phyloP scores from a whole-genome alignment of 2,329 filamentous ascomycete genomes.

The Bipolaris zeicola region DNA sequence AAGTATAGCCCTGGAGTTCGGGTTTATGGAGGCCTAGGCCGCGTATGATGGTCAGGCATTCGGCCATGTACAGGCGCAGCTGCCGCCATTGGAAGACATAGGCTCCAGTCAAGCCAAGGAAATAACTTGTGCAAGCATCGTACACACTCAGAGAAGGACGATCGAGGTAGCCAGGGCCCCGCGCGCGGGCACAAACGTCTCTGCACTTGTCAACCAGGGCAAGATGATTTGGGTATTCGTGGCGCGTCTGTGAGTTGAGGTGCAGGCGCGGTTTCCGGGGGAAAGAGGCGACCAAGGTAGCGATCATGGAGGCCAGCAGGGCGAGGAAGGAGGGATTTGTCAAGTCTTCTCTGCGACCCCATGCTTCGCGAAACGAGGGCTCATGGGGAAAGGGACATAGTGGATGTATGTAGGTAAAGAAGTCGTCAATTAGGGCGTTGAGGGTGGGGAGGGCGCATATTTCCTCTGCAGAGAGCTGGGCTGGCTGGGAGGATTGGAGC shows the following conservation, averaged over 20 bases:
- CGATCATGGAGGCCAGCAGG: slow-evolving; percentile 75
- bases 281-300: slow-evolving; percentile 74
- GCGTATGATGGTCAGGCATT: slow-evolving; percentile 71
- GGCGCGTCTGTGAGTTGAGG: slow-evolving; percentile 68
- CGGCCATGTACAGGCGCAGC: slow-evolving; percentile 73
- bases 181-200: slow-evolving; percentile 69
- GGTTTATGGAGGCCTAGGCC: slow-evolving; percentile 69
- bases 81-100: slow-evolving; percentile 72
- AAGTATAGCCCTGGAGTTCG: slow-evolving; percentile 51
- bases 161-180: slow-evolving; percentile 65
- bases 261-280: slow-evolving; percentile 73
- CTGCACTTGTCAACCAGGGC: slow-evolving; percentile 74
- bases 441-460: slow-evolving; percentile 74
- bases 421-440: slow-evolving; percentile 75
- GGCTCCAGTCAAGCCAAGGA: slow-evolving; percentile 68
- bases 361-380: slow-evolving; percentile 73
- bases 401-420: slow-evolving; percentile 82
- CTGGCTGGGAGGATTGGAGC: slow-evolving; percentile 52
- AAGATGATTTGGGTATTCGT: slow-evolving; percentile 71
- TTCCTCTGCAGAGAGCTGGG: slow-evolving; percentile 64
- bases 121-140: slow-evolving; percentile 76
- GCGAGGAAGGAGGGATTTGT: slow-evolving; percentile 71
- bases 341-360: slow-evolving; percentile 69
- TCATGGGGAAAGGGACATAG: slow-evolving; percentile 79
- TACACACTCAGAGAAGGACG: slow-evolving; percentile 61